Conservation (phyloP, 108 stramenopile species). For the Nitzschia putrida region DNA sequence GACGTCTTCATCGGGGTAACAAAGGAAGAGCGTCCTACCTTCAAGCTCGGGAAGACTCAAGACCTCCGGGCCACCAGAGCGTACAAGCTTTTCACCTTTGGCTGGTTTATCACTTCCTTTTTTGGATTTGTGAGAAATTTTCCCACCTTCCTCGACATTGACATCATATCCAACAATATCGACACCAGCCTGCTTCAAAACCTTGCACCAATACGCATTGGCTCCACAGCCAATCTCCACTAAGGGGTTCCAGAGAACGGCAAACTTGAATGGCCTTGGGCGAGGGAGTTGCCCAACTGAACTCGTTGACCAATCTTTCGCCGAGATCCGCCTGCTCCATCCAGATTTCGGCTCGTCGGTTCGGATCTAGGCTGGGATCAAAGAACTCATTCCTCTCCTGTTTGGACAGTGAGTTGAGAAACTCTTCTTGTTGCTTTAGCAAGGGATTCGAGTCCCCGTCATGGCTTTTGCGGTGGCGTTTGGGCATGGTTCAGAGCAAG, state of each 20-base stretch:
- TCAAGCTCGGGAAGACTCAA: constrained; percentile 38
- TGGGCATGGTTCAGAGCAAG: too few relatives aligned
- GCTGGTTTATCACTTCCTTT: constrained; percentile 9
- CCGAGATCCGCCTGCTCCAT: constrained; percentile 79
- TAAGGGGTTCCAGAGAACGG: constrained; percentile 67
- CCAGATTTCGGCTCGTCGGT: constrained; percentile 79
- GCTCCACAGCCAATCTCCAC: constrained; percentile 87
- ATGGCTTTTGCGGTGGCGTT: too few relatives aligned
- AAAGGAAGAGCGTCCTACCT: constrained; percentile 72
- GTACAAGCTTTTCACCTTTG: constrained; percentile 21
- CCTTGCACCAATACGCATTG: constrained; percentile 78
- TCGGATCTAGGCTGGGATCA: constrained; percentile 62
- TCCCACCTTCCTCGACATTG: constrained; percentile 57
- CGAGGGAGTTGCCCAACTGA: constrained; percentile 84
- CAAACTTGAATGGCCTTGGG: constrained; percentile 49
- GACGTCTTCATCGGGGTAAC: constrained; percentile 81
- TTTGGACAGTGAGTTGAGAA: constrained; percentile 52
- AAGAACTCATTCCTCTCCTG: constrained; percentile 62
- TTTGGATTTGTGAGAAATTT: constrained; percentile 27
- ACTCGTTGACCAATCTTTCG: constrained; percentile 69
- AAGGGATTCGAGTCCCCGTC: constrained; percentile 51
- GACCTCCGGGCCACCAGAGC: constrained; percentile 72
- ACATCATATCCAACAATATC: constrained; percentile 79
- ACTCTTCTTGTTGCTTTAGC: constrained; percentile 36
- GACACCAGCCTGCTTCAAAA: constrained; percentile 44